Conservation (phyloP, 1,284 basidiomycete genomes). For the Trichosporon sp. region DNA sequence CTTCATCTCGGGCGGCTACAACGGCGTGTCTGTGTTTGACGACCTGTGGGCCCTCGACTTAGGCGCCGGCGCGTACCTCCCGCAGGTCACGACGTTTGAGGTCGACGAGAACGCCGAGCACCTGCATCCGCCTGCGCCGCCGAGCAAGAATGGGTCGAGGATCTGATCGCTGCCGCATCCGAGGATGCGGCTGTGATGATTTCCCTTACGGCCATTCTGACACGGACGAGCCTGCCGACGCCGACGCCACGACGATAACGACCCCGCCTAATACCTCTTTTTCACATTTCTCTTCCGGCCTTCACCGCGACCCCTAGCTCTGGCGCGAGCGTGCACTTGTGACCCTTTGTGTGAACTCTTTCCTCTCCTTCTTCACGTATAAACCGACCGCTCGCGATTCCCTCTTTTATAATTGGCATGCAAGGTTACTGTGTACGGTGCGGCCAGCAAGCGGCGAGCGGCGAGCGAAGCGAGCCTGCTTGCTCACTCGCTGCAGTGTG, state of each 20-base stretch:
- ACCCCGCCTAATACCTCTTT: not conserved
- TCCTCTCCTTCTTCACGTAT: not conserved
- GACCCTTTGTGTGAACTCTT: not conserved
- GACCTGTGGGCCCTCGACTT: constrained; percentile 81
- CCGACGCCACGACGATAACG: not conserved
- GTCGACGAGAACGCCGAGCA: constrained; percentile 37
- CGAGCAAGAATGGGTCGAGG: constrained; percentile 11
- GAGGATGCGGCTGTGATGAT: not conserved
- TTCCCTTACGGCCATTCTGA: too few relatives aligned
- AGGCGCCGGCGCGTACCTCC: constrained; percentile 82
- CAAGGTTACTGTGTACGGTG: not conserved
- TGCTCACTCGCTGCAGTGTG: too few relatives aligned
- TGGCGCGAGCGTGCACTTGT: not conserved
- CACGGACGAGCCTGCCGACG: too few relatives aligned
- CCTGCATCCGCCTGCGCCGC: constrained; percentile 3
- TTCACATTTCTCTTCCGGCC: too few relatives aligned
- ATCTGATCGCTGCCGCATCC: not conserved
- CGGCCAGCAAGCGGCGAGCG: too few relatives aligned
- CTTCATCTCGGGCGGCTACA: constrained; percentile 83
- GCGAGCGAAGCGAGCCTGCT: not conserved
- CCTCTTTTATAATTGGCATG: not conserved
- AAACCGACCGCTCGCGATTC: not conserved
- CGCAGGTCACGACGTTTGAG: constrained; percentile 61
- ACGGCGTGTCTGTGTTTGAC: constrained; percentile 73
- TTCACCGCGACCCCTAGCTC: not conserved